phyloP scores from a whole-genome alignment of 2,329 filamentous ascomycete species.

The Capronia epimyces region DNA sequence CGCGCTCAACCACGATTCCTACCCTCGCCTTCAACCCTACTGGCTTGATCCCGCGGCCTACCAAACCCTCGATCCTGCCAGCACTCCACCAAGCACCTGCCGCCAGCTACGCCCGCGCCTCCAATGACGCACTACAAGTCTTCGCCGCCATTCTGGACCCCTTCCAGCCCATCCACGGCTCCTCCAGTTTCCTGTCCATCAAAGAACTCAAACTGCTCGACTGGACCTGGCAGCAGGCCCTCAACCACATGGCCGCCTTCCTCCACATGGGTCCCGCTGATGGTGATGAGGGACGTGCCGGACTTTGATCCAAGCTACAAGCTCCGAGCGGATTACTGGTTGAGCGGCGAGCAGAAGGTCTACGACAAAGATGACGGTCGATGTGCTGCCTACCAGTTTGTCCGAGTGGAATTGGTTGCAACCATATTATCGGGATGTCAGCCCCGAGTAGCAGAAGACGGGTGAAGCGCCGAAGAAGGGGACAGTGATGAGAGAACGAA shows the following conservation, averaged over 20 bases:
- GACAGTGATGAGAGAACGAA: too few relatives aligned
- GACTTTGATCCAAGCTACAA: neutral
- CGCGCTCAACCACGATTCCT: too few relatives aligned
- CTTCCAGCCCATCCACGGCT: conserved; percentile 28
- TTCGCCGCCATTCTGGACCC: conserved; percentile 30
- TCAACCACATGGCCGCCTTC: conserved; percentile 31
- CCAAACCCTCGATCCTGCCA: neutral
- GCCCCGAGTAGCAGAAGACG: neutral
- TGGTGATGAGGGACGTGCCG: conserved; percentile 26
- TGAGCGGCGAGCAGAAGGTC: conserved; percentile 1
- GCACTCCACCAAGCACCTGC: neutral
- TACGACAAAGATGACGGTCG: too few relatives aligned
- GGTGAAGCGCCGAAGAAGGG: neutral
- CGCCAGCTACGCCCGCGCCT: neutral
- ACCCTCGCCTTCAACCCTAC: neutral
- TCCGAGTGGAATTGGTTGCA: conserved; percentile 29
- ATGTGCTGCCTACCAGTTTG: conserved; percentile 4
- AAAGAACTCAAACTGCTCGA: conserved; percentile 24
- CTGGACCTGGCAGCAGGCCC: conserved; percentile 28
- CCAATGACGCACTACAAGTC: conserved; percentile 17
- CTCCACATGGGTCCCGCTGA: conserved; percentile 30
- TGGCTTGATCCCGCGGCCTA: neutral
- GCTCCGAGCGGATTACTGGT: neutral
- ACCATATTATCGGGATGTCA: conserved; percentile 21
- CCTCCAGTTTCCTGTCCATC: conserved; percentile 29